Conservation (phyloP, 78 protist species). For the Dictyostelium firmibasis region DNA sequence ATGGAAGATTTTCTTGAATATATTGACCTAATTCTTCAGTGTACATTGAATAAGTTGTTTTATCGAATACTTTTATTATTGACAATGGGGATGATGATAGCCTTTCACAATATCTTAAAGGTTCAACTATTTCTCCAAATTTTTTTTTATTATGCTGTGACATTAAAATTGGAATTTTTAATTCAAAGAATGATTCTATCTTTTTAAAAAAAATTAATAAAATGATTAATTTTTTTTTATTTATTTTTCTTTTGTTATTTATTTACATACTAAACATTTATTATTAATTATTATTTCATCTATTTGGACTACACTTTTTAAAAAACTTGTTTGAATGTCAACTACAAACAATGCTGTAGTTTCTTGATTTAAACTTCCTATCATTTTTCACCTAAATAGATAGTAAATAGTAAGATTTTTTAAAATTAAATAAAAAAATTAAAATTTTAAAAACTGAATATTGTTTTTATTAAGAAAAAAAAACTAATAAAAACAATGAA, state of each 20-base stretch:
- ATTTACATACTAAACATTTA: neutral
- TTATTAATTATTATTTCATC: neutral
- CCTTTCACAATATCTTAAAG: neutral
- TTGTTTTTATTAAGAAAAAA: too few relatives aligned
- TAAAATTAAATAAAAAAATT: too few relatives aligned
- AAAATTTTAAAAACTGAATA: too few relatives aligned
- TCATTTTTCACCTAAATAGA: too few relatives aligned
- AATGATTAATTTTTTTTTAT: too few relatives aligned
- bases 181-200: constrained; percentile 36
- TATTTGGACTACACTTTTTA: neutral
- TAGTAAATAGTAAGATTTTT: too few relatives aligned
- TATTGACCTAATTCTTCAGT: neutral
- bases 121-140: constrained; percentile 52
- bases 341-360: too few relatives aligned
- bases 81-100: neutral
- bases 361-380: too few relatives aligned
- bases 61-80: neutral
- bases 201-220: neutral
- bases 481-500: too few relatives aligned
- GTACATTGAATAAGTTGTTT: neutral
- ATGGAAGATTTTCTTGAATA: neutral
- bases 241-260: neutral
- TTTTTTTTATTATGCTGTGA: constrained; percentile 77
- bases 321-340: neutral
- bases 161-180: constrained; percentile 60